phyloP scores from a whole-genome alignment of 2,329 filamentous ascomycete species.

The Cytospora paraplurivora region DNA sequence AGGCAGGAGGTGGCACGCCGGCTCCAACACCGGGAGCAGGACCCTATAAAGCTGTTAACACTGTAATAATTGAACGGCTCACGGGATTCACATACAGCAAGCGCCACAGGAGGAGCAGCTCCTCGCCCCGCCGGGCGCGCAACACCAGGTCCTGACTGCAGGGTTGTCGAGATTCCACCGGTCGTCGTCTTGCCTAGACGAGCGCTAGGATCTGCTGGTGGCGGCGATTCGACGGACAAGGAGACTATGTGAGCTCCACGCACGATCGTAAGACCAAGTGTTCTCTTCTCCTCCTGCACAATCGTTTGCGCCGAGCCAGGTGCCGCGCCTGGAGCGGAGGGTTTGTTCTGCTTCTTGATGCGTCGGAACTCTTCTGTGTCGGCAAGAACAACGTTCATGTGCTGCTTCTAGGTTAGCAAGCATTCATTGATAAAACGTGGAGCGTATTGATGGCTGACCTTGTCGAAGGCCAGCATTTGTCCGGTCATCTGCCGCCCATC shows the following conservation, averaged over 20 bases:
- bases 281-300: constrained; percentile 95
- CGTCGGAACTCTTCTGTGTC: constrained; percentile 98
- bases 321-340: constrained; percentile 63
- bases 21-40: constrained; percentile 87
- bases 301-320: constrained; percentile 67
- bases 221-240: constrained; percentile 91
- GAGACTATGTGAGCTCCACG: constrained; percentile 94
- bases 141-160: constrained; percentile 85
- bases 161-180: constrained; percentile 67
- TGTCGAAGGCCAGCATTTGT: constrained; percentile 98
- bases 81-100: constrained; percentile 61
- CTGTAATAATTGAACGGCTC: neutral
- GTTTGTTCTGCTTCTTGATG: constrained; percentile 81
- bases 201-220: constrained; percentile 88
- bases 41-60: constrained; percentile 49
- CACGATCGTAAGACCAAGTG: constrained; percentile 91
- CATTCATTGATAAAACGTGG: neutral
- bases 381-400: constrained; percentile 99
- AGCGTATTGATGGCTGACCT: constrained; percentile 56
- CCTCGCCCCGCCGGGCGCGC: constrained; percentile 89
- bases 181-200: constrained; percentile 78
- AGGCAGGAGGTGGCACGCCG: constrained; percentile 60
- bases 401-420: constrained; percentile 52
- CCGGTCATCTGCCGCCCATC: constrained; percentile 96
- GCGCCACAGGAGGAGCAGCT: constrained; percentile 67